Conservation (phyloP, 2,329 filamentous ascomycete species). For the Diplodia sapinea region DNA sequence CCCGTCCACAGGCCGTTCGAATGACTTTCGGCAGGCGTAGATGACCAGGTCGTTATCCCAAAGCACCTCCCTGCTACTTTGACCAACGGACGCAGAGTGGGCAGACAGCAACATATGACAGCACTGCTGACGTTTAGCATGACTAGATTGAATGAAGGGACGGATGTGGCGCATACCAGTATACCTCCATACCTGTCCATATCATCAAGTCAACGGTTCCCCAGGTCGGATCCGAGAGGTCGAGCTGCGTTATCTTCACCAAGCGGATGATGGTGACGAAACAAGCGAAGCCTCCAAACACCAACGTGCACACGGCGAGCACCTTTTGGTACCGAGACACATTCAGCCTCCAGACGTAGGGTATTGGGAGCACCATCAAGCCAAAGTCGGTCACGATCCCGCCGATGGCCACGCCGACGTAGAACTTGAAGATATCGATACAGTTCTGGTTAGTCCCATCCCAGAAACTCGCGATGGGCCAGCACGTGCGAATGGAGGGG, state of each 20-base stretch:
- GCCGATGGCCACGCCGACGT: neutral
- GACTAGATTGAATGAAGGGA: neutral
- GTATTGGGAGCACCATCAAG: neutral
- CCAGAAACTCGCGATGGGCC: slow-evolving; percentile 7
- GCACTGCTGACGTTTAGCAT: neutral
- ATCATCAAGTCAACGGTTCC: slow-evolving; percentile 8
- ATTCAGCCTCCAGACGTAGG: neutral
- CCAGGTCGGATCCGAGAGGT: neutral
- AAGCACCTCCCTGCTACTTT: neutral
- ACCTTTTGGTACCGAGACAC: neutral
- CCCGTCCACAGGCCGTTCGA: neutral
- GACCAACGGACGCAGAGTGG: neutral
- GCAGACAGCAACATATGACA: slow-evolving; percentile 4
- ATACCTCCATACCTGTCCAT: neutral
- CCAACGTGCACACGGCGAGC: neutral
- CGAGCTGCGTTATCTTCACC: neutral
- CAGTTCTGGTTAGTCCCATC: neutral
- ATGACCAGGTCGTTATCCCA: neutral
- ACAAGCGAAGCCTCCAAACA: slow-evolving; percentile 1
- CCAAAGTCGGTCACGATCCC: neutral
- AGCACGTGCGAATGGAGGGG: neutral
- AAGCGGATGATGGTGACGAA: slow-evolving; percentile 6
- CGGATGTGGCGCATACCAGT: neutral
- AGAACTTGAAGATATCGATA: neutral
- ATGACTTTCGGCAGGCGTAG: neutral